Percentiles rank a stretch among this genome's conserved stretches.
Conservation (phyloP, 2,329 filamentous ascomycete genomes). For the Bipolaris cookei region DNA sequence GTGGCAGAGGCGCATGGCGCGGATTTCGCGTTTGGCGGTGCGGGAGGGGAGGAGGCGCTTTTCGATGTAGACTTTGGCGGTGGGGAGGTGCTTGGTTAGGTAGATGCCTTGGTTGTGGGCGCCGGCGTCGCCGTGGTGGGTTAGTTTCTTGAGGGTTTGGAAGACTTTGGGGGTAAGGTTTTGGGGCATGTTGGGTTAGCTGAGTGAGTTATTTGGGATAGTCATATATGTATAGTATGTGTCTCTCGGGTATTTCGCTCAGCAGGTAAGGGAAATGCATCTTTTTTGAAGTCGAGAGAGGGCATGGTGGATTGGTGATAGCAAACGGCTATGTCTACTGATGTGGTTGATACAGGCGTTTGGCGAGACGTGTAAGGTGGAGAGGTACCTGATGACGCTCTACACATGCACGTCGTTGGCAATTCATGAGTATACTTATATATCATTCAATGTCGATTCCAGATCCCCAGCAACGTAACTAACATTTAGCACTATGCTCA, state of each 20-base stretch:
- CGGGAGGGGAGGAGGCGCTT: neutral
- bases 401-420: neutral
- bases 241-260: neutral
- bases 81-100: neutral
- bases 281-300: neutral
- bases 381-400: neutral
- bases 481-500: neutral
- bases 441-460: neutral
- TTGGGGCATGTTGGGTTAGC: neutral
- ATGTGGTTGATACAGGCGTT: neutral
- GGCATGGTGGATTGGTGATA: neutral
- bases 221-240: no score
- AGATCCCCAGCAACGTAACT: neutral
- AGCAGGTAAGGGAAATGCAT: no score
- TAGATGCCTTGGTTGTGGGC: neutral
- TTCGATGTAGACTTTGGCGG: neutral
- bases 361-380: neutral
- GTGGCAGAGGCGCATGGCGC: neutral
- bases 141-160: neutral
- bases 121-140: neutral
- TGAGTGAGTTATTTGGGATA: neutral
- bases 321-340: neutral
- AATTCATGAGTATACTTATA: neutral
- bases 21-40: neutral
- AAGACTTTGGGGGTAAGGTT: neutral